Conservation (phyloP, 2,329 filamentous ascomycete species). For the Aspergillus vadensis region DNA sequence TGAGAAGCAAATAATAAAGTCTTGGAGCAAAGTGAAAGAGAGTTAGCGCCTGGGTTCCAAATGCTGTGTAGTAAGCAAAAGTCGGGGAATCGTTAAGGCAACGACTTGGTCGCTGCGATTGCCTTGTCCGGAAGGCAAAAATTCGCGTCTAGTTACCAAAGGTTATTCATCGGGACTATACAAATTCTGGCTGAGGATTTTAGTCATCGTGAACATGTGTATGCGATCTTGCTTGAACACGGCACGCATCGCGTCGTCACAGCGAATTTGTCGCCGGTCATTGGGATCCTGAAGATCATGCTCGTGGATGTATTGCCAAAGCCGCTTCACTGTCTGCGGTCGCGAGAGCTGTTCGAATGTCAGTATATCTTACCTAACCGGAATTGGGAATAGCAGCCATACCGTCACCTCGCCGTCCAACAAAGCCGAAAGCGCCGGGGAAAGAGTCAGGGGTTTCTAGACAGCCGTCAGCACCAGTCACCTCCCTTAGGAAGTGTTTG, state of each 20-base stretch:
- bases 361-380: constrained; percentile 17
- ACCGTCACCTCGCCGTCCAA: constrained; percentile 49
- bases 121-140: constrained; percentile 8
- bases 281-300: constrained; percentile 85
- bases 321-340: constrained; percentile 91
- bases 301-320: constrained; percentile 93
- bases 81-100: constrained; percentile 32
- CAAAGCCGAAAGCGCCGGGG: constrained; percentile 47
- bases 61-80: constrained; percentile 25
- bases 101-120: constrained; percentile 6
- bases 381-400: constrained; percentile 22
- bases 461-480: constrained; percentile 8
- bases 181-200: constrained; percentile 84
- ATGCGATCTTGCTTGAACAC: constrained; percentile 90
- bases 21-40: constrained; percentile 16
- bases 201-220: constrained; percentile 99
- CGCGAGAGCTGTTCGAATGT: constrained; percentile 69
- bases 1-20: constrained; percentile 1
- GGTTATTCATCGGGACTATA: constrained; percentile 76
- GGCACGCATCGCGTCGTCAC: constrained; percentile 86
- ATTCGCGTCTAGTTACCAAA: constrained; percentile 10
- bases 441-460: constrained; percentile 51
- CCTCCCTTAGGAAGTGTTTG: not conserved
- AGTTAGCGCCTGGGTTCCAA: constrained; percentile 34
- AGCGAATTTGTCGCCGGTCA: constrained; percentile 90